Evolutionary conservation across 2,329 filamentous ascomycete species (phyloP).

Genomic region (Penicillium sclerotiorum): DNA sequence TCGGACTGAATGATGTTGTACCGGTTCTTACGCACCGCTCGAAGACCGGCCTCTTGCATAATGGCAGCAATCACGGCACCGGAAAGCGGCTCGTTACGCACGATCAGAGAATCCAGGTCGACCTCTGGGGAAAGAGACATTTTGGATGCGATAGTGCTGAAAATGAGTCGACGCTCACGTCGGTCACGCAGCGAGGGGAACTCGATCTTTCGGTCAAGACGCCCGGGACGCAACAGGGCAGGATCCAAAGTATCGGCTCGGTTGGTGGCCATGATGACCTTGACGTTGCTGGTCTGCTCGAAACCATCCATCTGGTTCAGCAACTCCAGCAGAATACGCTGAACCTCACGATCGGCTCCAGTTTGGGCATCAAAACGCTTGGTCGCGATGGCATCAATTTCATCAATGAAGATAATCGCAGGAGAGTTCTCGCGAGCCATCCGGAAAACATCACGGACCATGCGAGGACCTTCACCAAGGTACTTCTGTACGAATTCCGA

Average conservation of each 20-base stretch:
- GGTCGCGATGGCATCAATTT: conserved; percentile 97
- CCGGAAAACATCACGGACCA: conserved; percentile 98
- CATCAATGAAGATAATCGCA: conserved; percentile 99
- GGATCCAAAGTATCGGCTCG: conserved; percentile 96
- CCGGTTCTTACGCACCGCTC: conserved; percentile 93
- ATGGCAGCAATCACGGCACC: conserved; percentile 97
- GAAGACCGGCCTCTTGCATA: conserved; percentile 96
- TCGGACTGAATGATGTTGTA: conserved; percentile 99
- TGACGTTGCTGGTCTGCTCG: conserved; percentile 98
- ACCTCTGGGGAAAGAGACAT: conserved; percentile 98
- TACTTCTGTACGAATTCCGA: conserved; percentile 99
- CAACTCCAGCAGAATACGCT: conserved; percentile 95
- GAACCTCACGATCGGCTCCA: conserved; percentile 94
- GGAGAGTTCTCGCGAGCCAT: conserved; percentile 99
- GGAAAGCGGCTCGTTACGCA: conserved; percentile 91
- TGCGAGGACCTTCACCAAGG: conserved; percentile 92
- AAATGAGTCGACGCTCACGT: conserved; percentile 93
- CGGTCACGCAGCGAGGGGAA: conserved; percentile 94
- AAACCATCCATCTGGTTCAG: conserved; percentile 99
- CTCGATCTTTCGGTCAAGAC: conserved; percentile 97
- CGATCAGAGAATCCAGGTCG: conserved; percentile 92
- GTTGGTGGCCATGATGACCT: conserved; percentile 99
- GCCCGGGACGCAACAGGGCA: conserved; percentile 88
- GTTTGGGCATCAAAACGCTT: conserved; percentile 99
- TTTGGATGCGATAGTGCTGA: conserved; percentile 93